These are phyloP conservation scores for Solanum habrochaites DNA, from an alignment of 257 asterid genomes.

Conservation along the genomic window DNA sequence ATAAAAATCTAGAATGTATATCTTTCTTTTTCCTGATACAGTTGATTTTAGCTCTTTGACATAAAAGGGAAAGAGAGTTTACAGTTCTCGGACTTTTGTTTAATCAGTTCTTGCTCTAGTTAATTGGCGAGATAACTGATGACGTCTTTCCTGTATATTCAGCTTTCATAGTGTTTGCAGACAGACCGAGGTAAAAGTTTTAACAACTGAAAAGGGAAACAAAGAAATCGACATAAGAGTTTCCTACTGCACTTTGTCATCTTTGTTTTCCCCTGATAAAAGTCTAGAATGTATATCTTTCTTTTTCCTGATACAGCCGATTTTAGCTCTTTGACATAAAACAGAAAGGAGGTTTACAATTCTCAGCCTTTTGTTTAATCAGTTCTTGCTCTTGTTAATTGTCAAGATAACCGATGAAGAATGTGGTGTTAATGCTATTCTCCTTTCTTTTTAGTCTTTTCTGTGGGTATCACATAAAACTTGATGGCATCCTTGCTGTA, in stretches of 20 bases:
- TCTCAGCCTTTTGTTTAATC: not conserved
- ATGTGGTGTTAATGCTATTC: not conserved
- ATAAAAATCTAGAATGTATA: not conserved
- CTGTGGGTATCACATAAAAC: not conserved
- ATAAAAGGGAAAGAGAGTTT: not conserved
- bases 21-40: not conserved
- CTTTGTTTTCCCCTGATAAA: not conserved
- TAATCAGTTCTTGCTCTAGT: not conserved
- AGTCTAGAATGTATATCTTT: not conserved
- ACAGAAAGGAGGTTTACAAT: not conserved
- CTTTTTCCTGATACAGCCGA: not conserved
- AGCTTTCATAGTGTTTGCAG: not conserved
- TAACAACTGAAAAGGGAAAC: not conserved
- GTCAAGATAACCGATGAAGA: not conserved
- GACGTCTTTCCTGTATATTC: conserved; percentile 1
- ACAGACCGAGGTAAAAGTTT: not conserved
- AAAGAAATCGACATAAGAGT: not conserved
- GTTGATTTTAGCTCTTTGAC: not conserved
- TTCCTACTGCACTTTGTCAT: not conserved
- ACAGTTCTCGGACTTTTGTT: not conserved
- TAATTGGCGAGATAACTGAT: not conserved
- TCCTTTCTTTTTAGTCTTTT: not conserved
- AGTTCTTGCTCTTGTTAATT: not conserved
- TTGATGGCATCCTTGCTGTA: not conserved
- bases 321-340: not conserved